Base-by-base conservation (phyloP, 129 eudicot species). In the Helichrysum umbraculigerum region DNA sequence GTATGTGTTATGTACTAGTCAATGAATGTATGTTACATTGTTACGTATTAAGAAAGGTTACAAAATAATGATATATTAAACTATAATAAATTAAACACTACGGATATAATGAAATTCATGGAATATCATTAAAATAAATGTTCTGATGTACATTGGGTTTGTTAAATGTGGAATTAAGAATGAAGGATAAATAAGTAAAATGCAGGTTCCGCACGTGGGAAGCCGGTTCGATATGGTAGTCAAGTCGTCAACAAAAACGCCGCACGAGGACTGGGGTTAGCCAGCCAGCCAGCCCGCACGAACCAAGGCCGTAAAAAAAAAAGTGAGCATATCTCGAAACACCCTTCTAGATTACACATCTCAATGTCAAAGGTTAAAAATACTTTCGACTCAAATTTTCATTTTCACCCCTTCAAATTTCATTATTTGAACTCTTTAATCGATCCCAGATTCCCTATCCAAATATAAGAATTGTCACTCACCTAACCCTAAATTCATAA, bases 231-330 rank as follows among this genome's bases (percentile, higher is more conserved):
- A 65, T 32, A 5, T 25, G 29, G 56, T 52, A 56, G 79, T 76
- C 79, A 74, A 80, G 75, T 80, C 71, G 70, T 80, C 70, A 80
- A 74, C 64, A 67, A 52, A 66, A 67, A 63, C 79, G 70, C 71
- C 79, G 75, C 83, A 80, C 83, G 83, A 80, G 83, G 83, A 73
- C 75, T 67, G 75, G 56, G 79, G 22, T 73, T 19, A 29, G 64
- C 70, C 70, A 59, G 64, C 69, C 69, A 57, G 60, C 51, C 71
- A 14, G 28, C 60, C 76, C 83, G 79, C 79, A 80, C 79, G 83
- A 74, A 80, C 79, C 83, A 59, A 80, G 64, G 60, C 71, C 56
- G 66, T 72, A 68, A 39, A 67, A 80, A 80, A n/a, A n/a, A 74
- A 80, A 80, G 75, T 66, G 63, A 74, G 78, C 29, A 74, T 66